Percentiles rank a stretch among this genome's conserved stretches.
phyloP scores from a whole-genome alignment of 2,329 filamentous ascomycete species.

The Ophiostoma tasmaniense region DNA sequence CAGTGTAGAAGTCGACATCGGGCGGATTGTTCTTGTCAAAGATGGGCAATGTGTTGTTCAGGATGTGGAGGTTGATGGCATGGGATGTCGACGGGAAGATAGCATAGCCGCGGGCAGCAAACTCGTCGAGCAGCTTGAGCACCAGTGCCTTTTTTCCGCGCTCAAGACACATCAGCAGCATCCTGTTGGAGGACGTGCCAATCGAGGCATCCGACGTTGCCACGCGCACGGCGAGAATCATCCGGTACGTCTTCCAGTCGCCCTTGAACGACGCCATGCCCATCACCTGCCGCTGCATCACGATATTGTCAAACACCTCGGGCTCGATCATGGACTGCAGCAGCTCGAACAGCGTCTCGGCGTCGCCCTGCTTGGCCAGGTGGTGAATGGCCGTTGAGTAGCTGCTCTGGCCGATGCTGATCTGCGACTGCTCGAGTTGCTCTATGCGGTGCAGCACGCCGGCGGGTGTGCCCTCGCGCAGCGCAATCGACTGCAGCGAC shows the following conservation, averaged over 20 bases:
- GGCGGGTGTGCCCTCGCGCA: conserved; percentile 49
- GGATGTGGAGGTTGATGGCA: conserved; percentile 25
- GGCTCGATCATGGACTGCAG: conserved; percentile 45
- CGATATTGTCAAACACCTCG: conserved; percentile 44
- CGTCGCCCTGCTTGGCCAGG: conserved; percentile 52
- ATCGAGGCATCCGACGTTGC: conserved; percentile 27
- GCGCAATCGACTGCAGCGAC: conserved; percentile 67
- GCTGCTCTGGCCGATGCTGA: conserved; percentile 52
- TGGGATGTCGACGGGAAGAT: conserved; percentile 24
- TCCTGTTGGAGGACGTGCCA: conserved; percentile 27
- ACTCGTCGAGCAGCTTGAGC: conserved; percentile 31
- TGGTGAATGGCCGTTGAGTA: conserved; percentile 59
- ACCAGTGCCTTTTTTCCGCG: conserved; percentile 23
- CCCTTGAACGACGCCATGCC: conserved; percentile 28
- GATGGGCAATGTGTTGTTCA: conserved; percentile 23
- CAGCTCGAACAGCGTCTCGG: conserved; percentile 38
- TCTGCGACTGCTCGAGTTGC: conserved; percentile 52
- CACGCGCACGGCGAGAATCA: conserved; percentile 39
- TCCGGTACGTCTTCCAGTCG: conserved; percentile 35
- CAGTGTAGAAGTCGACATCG: conserved; percentile 27
- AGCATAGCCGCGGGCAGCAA: conserved; percentile 29
- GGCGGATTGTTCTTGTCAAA: conserved; percentile 20
- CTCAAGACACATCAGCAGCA: conserved; percentile 28
- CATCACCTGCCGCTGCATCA: conserved; percentile 34
- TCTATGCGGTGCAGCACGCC: conserved; percentile 51